A percentile compares a stretch with the other conserved stretches of the same genome.
These are phyloP conservation scores for Nitzschia palea DNA, from an alignment of 108 stramenopile species.

Conservation along the genomic window DNA sequence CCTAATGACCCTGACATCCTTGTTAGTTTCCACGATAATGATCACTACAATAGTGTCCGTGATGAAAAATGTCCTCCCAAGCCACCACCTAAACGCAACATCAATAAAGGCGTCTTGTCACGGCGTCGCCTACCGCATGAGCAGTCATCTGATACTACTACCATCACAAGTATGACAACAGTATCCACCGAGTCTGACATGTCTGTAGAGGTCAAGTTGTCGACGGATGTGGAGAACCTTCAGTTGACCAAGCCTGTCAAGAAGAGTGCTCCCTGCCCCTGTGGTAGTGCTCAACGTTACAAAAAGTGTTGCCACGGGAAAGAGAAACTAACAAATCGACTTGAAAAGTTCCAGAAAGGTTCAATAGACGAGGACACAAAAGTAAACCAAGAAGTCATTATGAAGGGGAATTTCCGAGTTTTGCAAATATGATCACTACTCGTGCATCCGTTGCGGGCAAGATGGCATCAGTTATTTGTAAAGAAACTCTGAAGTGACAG, in stretches of 20 bases:
- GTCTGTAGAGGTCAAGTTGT: not conserved
- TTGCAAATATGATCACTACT: slow-evolving; percentile 27
- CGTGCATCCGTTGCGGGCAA: not conserved
- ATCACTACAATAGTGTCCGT: slow-evolving; percentile 86
- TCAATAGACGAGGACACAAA: slow-evolving; percentile 1
- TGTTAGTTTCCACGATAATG: slow-evolving; percentile 79
- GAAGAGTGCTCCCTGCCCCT: slow-evolving; percentile 62
- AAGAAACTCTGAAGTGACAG: too few species aligned
- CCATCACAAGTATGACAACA: slow-evolving; percentile 1
- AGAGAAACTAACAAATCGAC: slow-evolving; percentile 36
- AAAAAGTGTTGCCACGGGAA: slow-evolving; percentile 65
- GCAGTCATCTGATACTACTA: not conserved
- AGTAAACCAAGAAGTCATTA: slow-evolving; percentile 25
- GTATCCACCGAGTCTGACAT: not conserved
- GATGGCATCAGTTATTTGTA: too few species aligned
- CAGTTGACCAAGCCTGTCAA: slow-evolving; percentile 4
- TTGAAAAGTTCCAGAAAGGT: slow-evolving; percentile 20
- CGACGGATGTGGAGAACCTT: not conserved
- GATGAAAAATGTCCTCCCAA: slow-evolving; percentile 8
- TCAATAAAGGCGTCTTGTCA: not conserved
- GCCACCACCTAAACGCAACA: slow-evolving; percentile 1
- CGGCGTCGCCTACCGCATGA: not conserved
- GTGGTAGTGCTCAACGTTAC: slow-evolving; percentile 60
- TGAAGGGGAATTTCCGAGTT: slow-evolving; percentile 57
- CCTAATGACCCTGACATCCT: slow-evolving; percentile 48